Percentiles rank a stretch among this genome's conserved stretches.
Conservation (phyloP, 345 rosid species). For the Adansonia digitata region DNA sequence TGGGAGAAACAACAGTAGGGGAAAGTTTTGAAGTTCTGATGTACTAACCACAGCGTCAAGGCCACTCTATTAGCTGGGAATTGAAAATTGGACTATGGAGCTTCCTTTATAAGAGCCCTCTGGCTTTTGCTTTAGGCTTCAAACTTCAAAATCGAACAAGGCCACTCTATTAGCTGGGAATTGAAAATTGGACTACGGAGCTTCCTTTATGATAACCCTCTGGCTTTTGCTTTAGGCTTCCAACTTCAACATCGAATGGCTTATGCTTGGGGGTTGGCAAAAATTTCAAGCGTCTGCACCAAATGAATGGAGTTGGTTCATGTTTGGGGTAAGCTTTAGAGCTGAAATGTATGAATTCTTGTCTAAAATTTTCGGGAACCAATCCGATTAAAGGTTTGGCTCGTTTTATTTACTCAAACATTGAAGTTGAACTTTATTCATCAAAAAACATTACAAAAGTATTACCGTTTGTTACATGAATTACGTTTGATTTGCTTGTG, state of each 20-base stretch:
- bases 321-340: not conserved
- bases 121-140: not conserved
- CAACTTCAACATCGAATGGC: not conserved
- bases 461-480: not conserved
- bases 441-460: not conserved
- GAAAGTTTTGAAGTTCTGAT: slow-evolving; percentile 7
- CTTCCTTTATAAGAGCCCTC: not conserved
- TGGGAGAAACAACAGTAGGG: slow-evolving; percentile 28
- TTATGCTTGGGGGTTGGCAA: not conserved
- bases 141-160: slow-evolving; percentile 2
- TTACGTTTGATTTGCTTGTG: not conserved
- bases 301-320: not conserved
- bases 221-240: not conserved
- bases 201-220: not conserved
- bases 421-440: not conserved
- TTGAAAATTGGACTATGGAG: not conserved
- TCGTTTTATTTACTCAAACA: not conserved
- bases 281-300: not conserved
- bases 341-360: not conserved
- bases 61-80: slow-evolving; percentile 13
- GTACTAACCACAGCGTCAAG: slow-evolving; percentile 31
- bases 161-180: slow-evolving; percentile 13
- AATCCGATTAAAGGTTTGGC: not conserved
- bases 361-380: not conserved
- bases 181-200: not conserved